A percentile compares a stretch with the other conserved stretches of the same genome.
These are phyloP conservation scores for Tulasnella sp. DNA, from an alignment of 768 basidiomycete genomes.

Conservation along the genomic window DNA sequence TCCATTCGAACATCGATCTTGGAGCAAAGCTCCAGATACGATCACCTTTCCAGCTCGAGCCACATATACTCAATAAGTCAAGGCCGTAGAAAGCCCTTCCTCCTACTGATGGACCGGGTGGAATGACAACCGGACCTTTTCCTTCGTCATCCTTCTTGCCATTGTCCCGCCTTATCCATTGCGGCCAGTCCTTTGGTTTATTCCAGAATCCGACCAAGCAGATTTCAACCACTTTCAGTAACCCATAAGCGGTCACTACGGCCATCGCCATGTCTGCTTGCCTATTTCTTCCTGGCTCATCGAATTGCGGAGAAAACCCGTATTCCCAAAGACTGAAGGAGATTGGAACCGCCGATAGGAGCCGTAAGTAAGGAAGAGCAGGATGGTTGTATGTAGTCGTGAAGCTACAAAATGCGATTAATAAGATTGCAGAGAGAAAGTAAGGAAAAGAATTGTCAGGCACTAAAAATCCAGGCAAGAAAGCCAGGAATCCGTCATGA, in stretches of 20 bases:
- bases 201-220: not conserved
- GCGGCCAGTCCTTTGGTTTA: not conserved
- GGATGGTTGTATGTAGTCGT: slow-evolving; percentile 6
- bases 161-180: slow-evolving; percentile 3
- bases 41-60: not conserved
- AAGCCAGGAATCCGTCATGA: no score
- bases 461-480: slow-evolving; percentile 1
- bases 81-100: slow-evolving; percentile 3
- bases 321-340: not conserved
- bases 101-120: not conserved
- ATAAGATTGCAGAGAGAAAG: not conserved
- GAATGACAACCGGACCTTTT: not conserved
- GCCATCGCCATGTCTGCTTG: slow-evolving; percentile 7
- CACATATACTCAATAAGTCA: not conserved
- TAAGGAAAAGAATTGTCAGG: slow-evolving; percentile 1
- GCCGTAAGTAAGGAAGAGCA: not conserved
- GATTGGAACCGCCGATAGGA: not conserved
- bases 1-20: not conserved
- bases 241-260: not conserved
- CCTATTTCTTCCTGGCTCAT: no score
- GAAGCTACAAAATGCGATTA: slow-evolving; percentile 1
- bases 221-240: not conserved
- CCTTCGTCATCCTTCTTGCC: not conserved
- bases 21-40: slow-evolving; percentile 3
- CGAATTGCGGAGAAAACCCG: not conserved